Conservation (phyloP, 768 basidiomycete species). For the Auricularia cornea region DNA sequence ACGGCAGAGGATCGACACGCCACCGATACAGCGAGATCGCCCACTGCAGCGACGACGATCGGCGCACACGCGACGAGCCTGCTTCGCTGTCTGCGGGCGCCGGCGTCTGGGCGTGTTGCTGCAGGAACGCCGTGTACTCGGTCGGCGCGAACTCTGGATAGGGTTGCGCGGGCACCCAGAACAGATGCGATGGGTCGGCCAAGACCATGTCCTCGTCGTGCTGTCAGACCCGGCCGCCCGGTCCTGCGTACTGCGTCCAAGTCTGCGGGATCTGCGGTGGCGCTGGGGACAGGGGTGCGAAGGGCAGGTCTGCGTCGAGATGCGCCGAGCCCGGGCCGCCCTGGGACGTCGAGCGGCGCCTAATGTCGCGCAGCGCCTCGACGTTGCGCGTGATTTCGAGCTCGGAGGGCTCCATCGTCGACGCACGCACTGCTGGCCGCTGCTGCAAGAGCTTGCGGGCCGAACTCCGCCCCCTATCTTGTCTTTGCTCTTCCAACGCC, state of each 20-base stretch:
- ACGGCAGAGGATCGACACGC: slow-evolving; percentile 87
- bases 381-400: slow-evolving; percentile 84
- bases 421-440: too few species aligned
- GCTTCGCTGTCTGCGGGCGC: slow-evolving; percentile 26
- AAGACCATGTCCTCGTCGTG: background rate
- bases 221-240: background rate
- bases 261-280: slow-evolving; percentile 27
- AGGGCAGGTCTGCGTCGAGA: slow-evolving; percentile 88
- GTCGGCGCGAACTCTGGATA: slow-evolving; percentile 97
- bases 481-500: too few species aligned
- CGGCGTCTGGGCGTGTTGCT: slow-evolving; percentile 74
- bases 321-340: slow-evolving; percentile 71
- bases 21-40: slow-evolving; percentile 62
- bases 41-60: slow-evolving; percentile 39
- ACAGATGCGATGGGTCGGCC: slow-evolving; percentile 76
- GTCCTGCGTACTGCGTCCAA: background rate
- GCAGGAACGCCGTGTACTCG: slow-evolving; percentile 91
- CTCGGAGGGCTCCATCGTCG: slow-evolving; percentile 61
- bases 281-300: slow-evolving; percentile 56
- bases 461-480: too few species aligned
- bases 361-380: slow-evolving; percentile 75
- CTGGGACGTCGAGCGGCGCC: slow-evolving; percentile 68
- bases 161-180: slow-evolving; percentile 96
- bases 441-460: slow-evolving; percentile 16
- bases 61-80: slow-evolving; percentile 18